Evolutionary conservation across 805 yeast species (phyloP), one percentile per base, ranked within the genome.

Genomic region (Pichia eremophila): DNA sequence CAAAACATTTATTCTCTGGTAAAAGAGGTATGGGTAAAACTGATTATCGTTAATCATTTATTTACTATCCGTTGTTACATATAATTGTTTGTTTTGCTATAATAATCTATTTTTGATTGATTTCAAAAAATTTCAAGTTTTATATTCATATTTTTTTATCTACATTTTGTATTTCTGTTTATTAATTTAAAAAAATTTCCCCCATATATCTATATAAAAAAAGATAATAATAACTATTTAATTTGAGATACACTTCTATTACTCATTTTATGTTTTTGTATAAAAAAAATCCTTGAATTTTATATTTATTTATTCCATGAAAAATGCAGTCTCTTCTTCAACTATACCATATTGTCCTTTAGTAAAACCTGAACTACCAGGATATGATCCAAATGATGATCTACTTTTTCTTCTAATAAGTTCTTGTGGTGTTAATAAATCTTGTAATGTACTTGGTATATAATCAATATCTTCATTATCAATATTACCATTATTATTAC

Each of bases 1-100:
- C 97, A 54, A 91, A 90, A 74, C 99, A 93, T 71, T 75, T 93
- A 77, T 85, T 84, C 74, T 72, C 88, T 60, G 99, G 99, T 71
- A 93, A 93, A 78, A 82, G 99, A 72, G 95, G 97, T 74, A 81
- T 79, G 61, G 97, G 97, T 67, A 84, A 83, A 67, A 82, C 88
- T 54, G 95, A 88, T 67, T 78, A 85, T 71, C 91, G 98, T 75
- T 57, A 48, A 46, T 9, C 5, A 15, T 11, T 15, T n/a, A n/a
- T n/a, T n/a, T n/a, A n/a, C n/a, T n/a, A n/a, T n/a, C n/a, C n/a
- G n/a, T n/a, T n/a, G n/a, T n/a, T n/a, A n/a, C n/a, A n/a, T n/a
- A n/a, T n/a, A n/a, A n/a, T 22, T 22, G 25, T 22, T 22, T 22
- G 25, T 22, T 22, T 22, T 22, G 25, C 25, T 22, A 22, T 22